Evolutionary conservation across 164 flowering plant species (phyloP), one percentile per base, ranked within the genome.

Genomic region (Saururus chinensis): DNA sequence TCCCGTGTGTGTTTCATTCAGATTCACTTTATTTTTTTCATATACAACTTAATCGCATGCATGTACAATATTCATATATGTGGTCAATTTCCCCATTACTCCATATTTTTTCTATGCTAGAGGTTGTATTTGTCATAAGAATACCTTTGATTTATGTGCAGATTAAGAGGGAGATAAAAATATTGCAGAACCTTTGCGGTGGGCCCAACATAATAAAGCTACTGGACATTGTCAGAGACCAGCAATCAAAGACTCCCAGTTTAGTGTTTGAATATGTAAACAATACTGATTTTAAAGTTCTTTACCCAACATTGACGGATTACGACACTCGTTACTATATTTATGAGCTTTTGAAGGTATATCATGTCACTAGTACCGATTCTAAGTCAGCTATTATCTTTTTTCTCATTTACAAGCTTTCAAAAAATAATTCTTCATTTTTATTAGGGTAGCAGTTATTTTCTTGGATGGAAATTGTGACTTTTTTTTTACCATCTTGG

Each of bases 181-280:
- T 93, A 63, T 62, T 93, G 64, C 99, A 93, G 78, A 90, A 90
- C 73, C 91, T 93, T 17, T 90, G 96, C 67, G 99, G 99, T 26
- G 97, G 98, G 24, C 97, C 97, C 48, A 93, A 93, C 73, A 82
- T 93, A 76, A 88, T 93, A 78, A 93, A 93, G 77, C 73, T 93
- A 82, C 86, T 89, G 59, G 98, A 92, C 73, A 89, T 92, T 67
- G 98, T 89, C 63, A 84, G 96, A 72, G 98, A 93, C 74, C 98
- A 93, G 82, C 97, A 93, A 59, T 93, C 98, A 26, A 90, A 93
- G 80, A 90, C 99, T 19, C 99, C 96, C 40, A 93, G 99, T 78
- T 82, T 93, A 8, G 80, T 93, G 55, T 93, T 93, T 76, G 98
- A 93, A 77, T 76, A 86, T 76, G 98, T 93, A 74, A 93, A 93